A percentile compares a stretch with the other conserved stretches of the same genome.
phyloP scores from a whole-genome alignment of 208 protist species.

The Trypanosoma avium region DNA sequence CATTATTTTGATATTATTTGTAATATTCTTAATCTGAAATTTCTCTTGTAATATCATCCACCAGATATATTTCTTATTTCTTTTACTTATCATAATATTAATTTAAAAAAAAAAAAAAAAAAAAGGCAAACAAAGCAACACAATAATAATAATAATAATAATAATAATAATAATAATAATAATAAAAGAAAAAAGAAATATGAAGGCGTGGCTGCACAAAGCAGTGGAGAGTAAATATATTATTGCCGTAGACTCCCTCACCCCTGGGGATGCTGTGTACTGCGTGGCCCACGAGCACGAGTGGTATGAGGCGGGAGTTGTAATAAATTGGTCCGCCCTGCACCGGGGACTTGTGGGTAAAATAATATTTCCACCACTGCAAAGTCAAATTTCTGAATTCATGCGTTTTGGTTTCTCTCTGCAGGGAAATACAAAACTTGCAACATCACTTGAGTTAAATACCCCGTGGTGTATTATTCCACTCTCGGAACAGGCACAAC shows the following conservation, averaged over 20 bases:
- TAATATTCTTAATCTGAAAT: neutral
- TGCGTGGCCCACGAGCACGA: slow-evolving; percentile 41
- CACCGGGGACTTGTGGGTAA: slow-evolving; percentile 37
- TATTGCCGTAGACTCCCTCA: no score
- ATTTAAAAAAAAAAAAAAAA: neutral
- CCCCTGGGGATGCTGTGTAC: slow-evolving; percentile 37
- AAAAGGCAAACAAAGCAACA: neutral
- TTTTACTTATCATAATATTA: neutral
- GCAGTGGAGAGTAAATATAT: slow-evolving; percentile 32
- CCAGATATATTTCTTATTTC: no score
- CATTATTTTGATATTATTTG: neutral
- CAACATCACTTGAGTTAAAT: slow-evolving; percentile 48
- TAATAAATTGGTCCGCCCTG: slow-evolving; percentile 61
- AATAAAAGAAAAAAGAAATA: slow-evolving; percentile 10
- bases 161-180: neutral
- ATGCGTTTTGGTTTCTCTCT: slow-evolving; percentile 6
- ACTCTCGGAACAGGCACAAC: slow-evolving; percentile 49
- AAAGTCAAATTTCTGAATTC: neutral
- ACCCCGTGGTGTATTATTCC: slow-evolving; percentile 51
- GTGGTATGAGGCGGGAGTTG: slow-evolving; percentile 68
- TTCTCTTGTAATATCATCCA: no score
- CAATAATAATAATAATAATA: neutral
- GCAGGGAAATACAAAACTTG: slow-evolving; percentile 11
- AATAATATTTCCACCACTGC: neutral
- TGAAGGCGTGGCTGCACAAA: slow-evolving; percentile 46